Evolutionary conservation across 148 eudicot genomes (phyloP), one percentile per base, ranked within the genome.

Genomic region (Pharnaceum exiguum): DNA sequence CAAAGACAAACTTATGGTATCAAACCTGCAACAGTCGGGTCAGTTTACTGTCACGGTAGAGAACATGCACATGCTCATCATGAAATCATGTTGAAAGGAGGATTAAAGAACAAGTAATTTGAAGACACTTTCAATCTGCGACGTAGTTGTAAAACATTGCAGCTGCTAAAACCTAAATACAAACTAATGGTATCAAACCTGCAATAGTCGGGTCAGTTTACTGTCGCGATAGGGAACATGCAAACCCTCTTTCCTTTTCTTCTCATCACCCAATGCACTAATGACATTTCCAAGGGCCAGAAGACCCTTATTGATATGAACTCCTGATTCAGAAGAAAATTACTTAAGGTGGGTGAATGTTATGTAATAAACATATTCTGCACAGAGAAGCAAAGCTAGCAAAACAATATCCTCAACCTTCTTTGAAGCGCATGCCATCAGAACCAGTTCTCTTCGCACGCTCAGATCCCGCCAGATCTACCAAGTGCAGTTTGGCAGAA

Each of bases 391-490:
- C 42, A 36, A 43, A 26, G 57, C 1, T 22, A 28, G 16, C 35
- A 7, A 50, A 46, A 51, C 21, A 13, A 15, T 33, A 31, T 39
- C 21, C 22, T 71, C 46, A 58, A 83, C 99, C 96, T 88, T 93
- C 99, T 73, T 93, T 93, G 63, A 93, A 93, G 56, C 99, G 99
- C 79, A 93, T 74, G 72, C 99, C 99, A 81, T 93, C 99, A 62
- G 99, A 93, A 51, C 99, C 99, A 15, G 99, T 93, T 66, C 99
- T 76, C 70, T 93, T 93, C 32, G 99, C 99, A 48, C 99, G 79
- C 74, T 93, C 99, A 25, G 99, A 93, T 59, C 99, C 99, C 69
- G 99, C 99, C 54, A 93, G 99, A 79, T 93, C 99, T 46, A 93
- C 99, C 60, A 93, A 78, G 71, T 93, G 99, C 80, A 93, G 72